phyloP scores from a whole-genome alignment of 1,139 yeast species.

The Blastobotrys arbuscula region DNA sequence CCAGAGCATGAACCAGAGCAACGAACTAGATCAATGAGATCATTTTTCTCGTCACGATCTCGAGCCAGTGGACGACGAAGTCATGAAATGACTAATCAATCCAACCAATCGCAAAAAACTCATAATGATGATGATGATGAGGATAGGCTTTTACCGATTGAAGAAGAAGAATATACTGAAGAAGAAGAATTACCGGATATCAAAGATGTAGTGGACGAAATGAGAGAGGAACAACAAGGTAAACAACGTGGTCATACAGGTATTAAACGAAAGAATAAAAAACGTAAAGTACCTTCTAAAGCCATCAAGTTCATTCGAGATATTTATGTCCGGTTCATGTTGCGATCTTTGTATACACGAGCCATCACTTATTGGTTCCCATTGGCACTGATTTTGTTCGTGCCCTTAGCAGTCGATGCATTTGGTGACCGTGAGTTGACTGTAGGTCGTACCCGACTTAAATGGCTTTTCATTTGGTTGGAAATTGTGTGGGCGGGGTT shows the following conservation, averaged over 20 bases:
- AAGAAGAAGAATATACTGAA: constrained; percentile 13
- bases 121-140: constrained; percentile 9
- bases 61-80: constrained; percentile 11
- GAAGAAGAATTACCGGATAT: constrained; percentile 29
- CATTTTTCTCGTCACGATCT: constrained; percentile 16
- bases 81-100: constrained; percentile 8
- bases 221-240: constrained; percentile 19
- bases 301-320: constrained; percentile 24
- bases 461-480: constrained; percentile 41
- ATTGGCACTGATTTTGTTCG: constrained; percentile 34
- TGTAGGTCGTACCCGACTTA: constrained; percentile 34
- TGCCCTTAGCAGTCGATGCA: constrained; percentile 39
- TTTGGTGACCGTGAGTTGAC: constrained; percentile 31
- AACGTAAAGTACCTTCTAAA: constrained; percentile 16
- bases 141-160: constrained; percentile 9
- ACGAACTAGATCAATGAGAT: constrained; percentile 15
- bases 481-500: constrained; percentile 40
- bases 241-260: constrained; percentile 18
- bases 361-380: constrained; percentile 37
- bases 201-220: constrained; percentile 26
- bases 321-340: constrained; percentile 26
- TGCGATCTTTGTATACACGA: constrained; percentile 32
- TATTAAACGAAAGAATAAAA: constrained; percentile 18
- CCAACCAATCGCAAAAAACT: neutral
- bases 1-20: neutral